Percentiles rank a stretch among this genome's conserved stretches.
These are phyloP conservation scores for Dioscorea dumetorum DNA, from an alignment of 106 monocot species.

Conservation along the genomic window DNA sequence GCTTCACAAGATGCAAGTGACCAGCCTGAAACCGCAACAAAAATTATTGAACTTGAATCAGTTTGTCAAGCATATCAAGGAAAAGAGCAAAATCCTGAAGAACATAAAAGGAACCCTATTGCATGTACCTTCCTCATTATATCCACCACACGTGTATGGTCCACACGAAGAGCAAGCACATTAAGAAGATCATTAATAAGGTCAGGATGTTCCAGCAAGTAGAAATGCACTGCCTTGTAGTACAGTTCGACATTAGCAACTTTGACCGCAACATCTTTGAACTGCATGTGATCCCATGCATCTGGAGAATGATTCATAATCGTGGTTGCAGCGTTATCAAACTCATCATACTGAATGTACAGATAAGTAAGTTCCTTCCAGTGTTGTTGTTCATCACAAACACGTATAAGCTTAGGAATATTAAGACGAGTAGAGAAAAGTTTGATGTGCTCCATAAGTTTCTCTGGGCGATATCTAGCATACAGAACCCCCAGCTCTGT, in stretches of 20 bases:
- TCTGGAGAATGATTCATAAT: constrained; percentile 99
- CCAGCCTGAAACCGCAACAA: constrained; percentile 57
- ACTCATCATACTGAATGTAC: constrained; percentile 96
- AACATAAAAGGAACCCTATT: background rate
- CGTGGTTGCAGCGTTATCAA: constrained; percentile 96
- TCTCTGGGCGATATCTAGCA: constrained; percentile 90
- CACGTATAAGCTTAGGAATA: constrained; percentile 94
- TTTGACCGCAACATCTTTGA: constrained; percentile 88
- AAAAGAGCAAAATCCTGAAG: background rate
- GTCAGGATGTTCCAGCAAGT: constrained; percentile 93
- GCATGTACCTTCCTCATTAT: constrained; percentile 80
- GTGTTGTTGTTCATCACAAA: constrained; percentile 93
- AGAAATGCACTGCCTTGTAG: constrained; percentile 98
- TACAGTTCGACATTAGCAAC: constrained; percentile 98
- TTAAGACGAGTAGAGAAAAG: constrained; percentile 91
- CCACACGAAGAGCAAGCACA: constrained; percentile 92
- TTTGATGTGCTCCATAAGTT: constrained; percentile 99
- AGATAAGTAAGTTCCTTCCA: constrained; percentile 95
- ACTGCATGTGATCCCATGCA: constrained; percentile 99
- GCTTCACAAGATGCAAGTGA: constrained; percentile 83
- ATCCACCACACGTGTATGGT: constrained; percentile 92
- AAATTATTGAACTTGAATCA: background rate
- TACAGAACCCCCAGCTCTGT: constrained; percentile 97
- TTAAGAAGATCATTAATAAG: constrained; percentile 91
- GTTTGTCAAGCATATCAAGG: background rate